phyloP scores from a whole-genome alignment of 108 stramenopile species.

The Stephanodiscus triporus region DNA sequence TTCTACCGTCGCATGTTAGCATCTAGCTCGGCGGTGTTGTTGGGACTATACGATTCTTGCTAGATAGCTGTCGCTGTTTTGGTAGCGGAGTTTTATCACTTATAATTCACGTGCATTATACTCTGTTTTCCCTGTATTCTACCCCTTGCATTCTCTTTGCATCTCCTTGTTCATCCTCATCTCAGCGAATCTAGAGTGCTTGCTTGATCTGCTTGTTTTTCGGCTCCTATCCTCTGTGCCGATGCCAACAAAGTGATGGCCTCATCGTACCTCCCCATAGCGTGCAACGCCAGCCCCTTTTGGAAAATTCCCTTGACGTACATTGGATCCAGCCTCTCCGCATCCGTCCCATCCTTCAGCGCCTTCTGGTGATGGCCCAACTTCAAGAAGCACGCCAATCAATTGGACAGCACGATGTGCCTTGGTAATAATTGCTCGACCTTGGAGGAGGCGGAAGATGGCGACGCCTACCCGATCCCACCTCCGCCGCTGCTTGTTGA shows the following conservation, averaged over 20 bases:
- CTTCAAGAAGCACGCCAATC: constrained; percentile 88
- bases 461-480: too few species aligned
- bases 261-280: constrained; percentile 82
- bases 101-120: not conserved
- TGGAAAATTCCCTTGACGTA: constrained; percentile 91
- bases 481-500: too few species aligned
- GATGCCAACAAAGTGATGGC: constrained; percentile 75
- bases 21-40: too few species aligned
- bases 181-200: constrained; percentile 91
- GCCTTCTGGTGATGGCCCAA: constrained; percentile 93
- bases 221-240: constrained; percentile 86
- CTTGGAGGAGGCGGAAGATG: not conserved
- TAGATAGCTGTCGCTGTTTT: too few species aligned
- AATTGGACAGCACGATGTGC: constrained; percentile 81
- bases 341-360: constrained; percentile 68
- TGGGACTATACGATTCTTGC: too few species aligned
- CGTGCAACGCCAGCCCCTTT: constrained; percentile 86
- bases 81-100: not conserved
- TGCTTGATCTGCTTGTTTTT: constrained; percentile 93
- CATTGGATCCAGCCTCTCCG: constrained; percentile 63
- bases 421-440: constrained; percentile 64
- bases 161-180: constrained; percentile 85
- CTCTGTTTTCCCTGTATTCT: too few species aligned
- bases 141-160: constrained; percentile 68
- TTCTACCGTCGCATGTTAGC: too few species aligned